Conservation (phyloP, 176 grass and related monocot genomes). For the Guadua angustifolia region DNA sequence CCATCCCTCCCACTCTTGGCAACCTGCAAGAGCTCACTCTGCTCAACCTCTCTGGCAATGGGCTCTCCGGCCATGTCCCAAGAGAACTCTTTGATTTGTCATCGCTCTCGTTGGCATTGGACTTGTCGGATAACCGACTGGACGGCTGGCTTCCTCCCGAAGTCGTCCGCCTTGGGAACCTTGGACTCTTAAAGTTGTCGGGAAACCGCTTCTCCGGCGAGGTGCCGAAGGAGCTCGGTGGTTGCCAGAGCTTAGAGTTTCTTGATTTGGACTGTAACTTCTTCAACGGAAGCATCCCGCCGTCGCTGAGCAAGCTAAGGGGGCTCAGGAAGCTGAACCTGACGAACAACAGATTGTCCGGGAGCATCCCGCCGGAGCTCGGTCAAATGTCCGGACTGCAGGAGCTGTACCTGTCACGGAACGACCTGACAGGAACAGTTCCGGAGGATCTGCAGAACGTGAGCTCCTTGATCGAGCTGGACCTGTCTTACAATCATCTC, state of each 20-base stretch:
- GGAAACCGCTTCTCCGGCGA: conserved; percentile 48
- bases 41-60: conserved; percentile 35
- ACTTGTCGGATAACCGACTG: conserved; percentile 53
- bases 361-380: conserved; percentile 53
- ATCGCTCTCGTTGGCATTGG: conserved; percentile 29
- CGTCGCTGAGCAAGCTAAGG: conserved; percentile 39
- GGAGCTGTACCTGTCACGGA: conserved; percentile 43
- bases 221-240: conserved; percentile 31
- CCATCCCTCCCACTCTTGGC: conserved; percentile 37
- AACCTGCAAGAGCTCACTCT: not conserved
- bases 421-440: conserved; percentile 35
- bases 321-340: conserved; percentile 53
- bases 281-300: conserved; percentile 42
- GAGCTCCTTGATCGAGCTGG: conserved; percentile 3
- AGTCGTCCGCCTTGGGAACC: conserved; percentile 41
- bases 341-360: conserved; percentile 46
- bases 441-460: conserved; percentile 7
- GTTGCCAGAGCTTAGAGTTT: conserved; percentile 56
- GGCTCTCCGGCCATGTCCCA: conserved; percentile 17
- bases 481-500: conserved; percentile 52
- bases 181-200: conserved; percentile 35
- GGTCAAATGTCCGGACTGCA: conserved; percentile 28
- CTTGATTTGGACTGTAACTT: conserved; percentile 50
- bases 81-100: not conserved
- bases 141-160: conserved; percentile 36